Percentiles rank a stretch among this genome's conserved stretches.
Evolutionary conservation across 768 basidiomycete genomes (phyloP).

Genomic region (Russula vinacea): DNA sequence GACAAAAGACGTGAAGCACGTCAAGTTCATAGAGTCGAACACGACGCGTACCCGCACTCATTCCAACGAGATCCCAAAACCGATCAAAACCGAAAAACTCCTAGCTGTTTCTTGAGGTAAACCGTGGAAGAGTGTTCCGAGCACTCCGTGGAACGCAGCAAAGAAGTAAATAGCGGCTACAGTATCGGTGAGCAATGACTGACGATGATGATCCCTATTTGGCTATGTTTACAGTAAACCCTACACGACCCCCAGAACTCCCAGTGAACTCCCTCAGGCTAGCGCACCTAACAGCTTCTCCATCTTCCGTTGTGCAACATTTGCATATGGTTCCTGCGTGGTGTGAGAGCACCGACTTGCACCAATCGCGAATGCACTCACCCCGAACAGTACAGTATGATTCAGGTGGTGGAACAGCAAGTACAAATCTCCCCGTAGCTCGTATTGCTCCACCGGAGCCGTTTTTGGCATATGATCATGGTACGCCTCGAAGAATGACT

Average conservation of each 20-base stretch:
- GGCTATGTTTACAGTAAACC: slow-evolving; percentile 16
- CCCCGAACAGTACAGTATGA: slow-evolving; percentile 76
- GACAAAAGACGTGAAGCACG: slow-evolving; percentile 23
- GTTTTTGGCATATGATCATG: slow-evolving; percentile 60
- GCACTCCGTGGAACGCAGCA: not conserved
- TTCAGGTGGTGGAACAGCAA: slow-evolving; percentile 81
- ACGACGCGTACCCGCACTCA: slow-evolving; percentile 31
- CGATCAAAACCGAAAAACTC: slow-evolving; percentile 22
- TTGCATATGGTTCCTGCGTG: slow-evolving; percentile 48
- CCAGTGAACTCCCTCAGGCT: slow-evolving; percentile 14
- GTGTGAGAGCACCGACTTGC: not conserved
- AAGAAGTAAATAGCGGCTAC: not conserved
- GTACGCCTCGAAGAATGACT: slow-evolving; percentile 61
- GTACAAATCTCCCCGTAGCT: slow-evolving; percentile 63
- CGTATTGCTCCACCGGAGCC: slow-evolving; percentile 62
- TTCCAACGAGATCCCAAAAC: slow-evolving; percentile 23
- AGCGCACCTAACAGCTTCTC: slow-evolving; percentile 41
- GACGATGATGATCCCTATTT: slow-evolving; percentile 1
- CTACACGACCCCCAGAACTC: not conserved
- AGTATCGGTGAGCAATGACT: not conserved
- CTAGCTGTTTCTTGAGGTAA: not conserved
- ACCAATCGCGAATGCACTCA: slow-evolving; percentile 39
- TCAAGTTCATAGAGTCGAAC: slow-evolving; percentile 16
- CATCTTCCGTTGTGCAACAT: slow-evolving; percentile 51
- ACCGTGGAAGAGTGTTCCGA: not conserved